Evolutionary conservation across 2,329 filamentous ascomycete species (phyloP), one percentile per base, ranked within the genome.

Genomic region (Aspergillus aculeatinus): DNA sequence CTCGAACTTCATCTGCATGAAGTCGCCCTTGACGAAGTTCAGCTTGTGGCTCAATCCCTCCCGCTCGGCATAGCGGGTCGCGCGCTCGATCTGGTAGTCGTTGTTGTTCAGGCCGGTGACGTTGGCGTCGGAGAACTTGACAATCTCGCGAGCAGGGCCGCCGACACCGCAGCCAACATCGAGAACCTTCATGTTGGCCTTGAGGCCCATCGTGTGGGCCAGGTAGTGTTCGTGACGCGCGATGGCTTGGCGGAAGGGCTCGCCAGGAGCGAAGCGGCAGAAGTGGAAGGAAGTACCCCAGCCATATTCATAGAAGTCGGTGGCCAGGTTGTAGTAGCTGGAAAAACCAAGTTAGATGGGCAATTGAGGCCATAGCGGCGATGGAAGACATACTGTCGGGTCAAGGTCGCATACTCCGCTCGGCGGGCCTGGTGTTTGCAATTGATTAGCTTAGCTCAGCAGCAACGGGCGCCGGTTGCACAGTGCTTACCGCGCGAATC

Each of bases 251-350:
- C 87, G 82, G 82, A 98, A 98, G 55, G 87, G 82, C 81, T 99
- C 95, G 74, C 90, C 89, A 68, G 88, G 82, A 58, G 91, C 90
- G 79, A 94, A 97, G 65, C 94, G 92, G 81, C 91, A 96, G 85
- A 99, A 98, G 81, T 99, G 94, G 85, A 99, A 99, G 53, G 89
- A 94, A 72, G 92, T 88, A 63, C 91, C 91, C 93, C 95, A 99
- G 70, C 93, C 95, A 70, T 96, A 95, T 82, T 98, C 95, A 83
- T 96, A 96, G 54, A 96, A 79, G 74, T 96, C 93, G 68, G 93
- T 97, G n/a, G 91, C 92, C 52, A 96, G 86, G 80, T 97, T 96
- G 83, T 97, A 97, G 84, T 97, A 96, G 77, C 89, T 92, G 67
- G 29, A 48, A 31, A 21, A 12, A 16, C 9, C 31, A 33, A 33